Evolutionary conservation across 73 alveolate species (phyloP).

Genomic region (Tetrahymena thermophila): DNA sequence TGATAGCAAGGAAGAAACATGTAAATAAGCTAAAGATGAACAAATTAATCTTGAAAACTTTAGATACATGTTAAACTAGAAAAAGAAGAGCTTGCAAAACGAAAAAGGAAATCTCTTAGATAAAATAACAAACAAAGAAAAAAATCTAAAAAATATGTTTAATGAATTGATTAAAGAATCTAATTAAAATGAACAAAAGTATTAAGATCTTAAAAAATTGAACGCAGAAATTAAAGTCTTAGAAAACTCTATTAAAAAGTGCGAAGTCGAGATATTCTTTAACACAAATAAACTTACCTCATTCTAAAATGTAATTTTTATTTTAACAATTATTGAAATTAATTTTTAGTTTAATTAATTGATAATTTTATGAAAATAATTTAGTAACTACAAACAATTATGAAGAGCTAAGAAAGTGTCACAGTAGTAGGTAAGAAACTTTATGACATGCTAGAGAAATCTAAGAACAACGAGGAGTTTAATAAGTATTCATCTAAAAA

Average conservation of each 20-base stretch:
- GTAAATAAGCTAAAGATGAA: slow-evolving; percentile 42
- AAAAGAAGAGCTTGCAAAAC: slow-evolving; percentile 23
- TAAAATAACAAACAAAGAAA: slow-evolving; percentile 32
- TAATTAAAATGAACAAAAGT: slow-evolving; percentile 31
- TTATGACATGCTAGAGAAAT: slow-evolving; percentile 11
- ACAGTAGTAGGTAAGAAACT: slow-evolving; percentile 17
- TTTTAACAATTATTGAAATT: too few species aligned
- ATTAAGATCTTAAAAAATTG: slow-evolving; percentile 10
- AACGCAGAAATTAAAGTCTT: slow-evolving; percentile 26
- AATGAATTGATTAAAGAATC: slow-evolving; percentile 41
- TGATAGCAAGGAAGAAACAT: slow-evolving; percentile 40
- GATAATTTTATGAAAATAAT: not conserved
- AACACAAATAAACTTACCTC: slow-evolving; percentile 30
- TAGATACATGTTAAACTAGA: slow-evolving; percentile 35
- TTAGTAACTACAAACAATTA: slow-evolving; percentile 23
- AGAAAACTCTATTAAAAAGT: slow-evolving; percentile 30
- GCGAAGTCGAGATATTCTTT: slow-evolving; percentile 32
- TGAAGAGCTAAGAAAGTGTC: slow-evolving; percentile 36
- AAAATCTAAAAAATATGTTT: slow-evolving; percentile 31
- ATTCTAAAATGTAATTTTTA: slow-evolving; percentile 27
- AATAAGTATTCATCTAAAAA: slow-evolving; percentile 12
- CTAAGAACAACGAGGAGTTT: slow-evolving; percentile 15
- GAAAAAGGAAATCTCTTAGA: slow-evolving; percentile 28
- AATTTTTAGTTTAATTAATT: not conserved
- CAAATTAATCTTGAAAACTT: slow-evolving; percentile 37